These are phyloP conservation scores for Entonaema liquescens DNA, from an alignment of 495 filamentous ascomycete genomes.

Conservation along the genomic window DNA sequence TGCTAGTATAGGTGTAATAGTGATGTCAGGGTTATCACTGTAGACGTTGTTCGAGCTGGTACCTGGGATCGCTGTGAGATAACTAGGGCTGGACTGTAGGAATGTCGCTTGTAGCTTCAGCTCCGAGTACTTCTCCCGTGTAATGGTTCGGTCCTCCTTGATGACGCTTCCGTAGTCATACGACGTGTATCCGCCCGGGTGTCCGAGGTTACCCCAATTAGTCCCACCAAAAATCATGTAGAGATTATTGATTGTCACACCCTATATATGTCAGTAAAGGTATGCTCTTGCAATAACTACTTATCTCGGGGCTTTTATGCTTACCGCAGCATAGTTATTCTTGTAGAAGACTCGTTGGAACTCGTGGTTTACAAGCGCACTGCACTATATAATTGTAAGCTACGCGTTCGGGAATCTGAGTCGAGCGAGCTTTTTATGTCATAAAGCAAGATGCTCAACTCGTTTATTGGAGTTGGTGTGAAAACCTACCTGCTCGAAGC, in stretches of 20 bases:
- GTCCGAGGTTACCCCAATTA: constrained; percentile 85
- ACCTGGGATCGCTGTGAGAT: constrained; percentile 64
- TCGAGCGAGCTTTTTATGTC: no score
- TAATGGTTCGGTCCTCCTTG: constrained; percentile 68
- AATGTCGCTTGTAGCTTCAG: constrained; percentile 79
- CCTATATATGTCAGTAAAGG: constrained; percentile 20
- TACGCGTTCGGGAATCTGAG: not conserved
- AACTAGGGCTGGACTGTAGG: constrained; percentile 71
- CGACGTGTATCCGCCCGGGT: constrained; percentile 75
- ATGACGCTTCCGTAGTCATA: constrained; percentile 78
- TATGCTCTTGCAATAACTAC: constrained; percentile 15
- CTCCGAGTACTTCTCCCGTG: constrained; percentile 81
- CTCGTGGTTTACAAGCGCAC: constrained; percentile 69
- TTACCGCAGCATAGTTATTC: constrained; percentile 74
- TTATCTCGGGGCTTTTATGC: constrained; percentile 43
- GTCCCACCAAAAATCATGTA: constrained; percentile 73
- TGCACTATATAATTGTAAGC: constrained; percentile 53
- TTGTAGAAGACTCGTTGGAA: constrained; percentile 85
- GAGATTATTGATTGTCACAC: constrained; percentile 49
- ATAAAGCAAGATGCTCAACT: not conserved
- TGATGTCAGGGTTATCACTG: constrained; percentile 62
- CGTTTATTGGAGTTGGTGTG: not conserved
- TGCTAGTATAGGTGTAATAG: constrained; percentile 65
- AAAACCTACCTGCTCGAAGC: constrained; percentile 60
- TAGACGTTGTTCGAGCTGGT: constrained; percentile 45